Percentiles rank a stretch among this genome's conserved stretches.
Conservation (phyloP, 805 yeast genomes). For the Cyberlindnera misumaiensis region DNA sequence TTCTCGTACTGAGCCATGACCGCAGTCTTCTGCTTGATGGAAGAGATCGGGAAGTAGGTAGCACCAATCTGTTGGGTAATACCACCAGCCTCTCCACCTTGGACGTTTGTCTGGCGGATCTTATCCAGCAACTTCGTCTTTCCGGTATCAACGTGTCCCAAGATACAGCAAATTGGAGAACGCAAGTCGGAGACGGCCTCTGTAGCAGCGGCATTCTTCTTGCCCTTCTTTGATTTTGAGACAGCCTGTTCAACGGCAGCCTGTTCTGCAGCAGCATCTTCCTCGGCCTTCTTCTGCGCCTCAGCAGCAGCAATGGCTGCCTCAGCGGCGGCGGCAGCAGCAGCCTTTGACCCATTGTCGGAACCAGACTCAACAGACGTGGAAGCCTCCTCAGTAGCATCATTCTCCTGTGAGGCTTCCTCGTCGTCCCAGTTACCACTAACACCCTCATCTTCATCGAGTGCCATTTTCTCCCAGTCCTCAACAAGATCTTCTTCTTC, state of each 20-base stretch:
- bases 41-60: conserved; percentile 95
- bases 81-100: conserved; percentile 99
- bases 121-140: conserved; percentile 95
- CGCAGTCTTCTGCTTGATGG: conserved; percentile 84
- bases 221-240: conserved; percentile 16
- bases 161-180: conserved; percentile 97
- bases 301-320: conserved; percentile 25
- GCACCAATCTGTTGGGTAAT: conserved; percentile 99
- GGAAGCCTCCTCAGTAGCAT: conserved; percentile 23
- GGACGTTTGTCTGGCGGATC: conserved; percentile 97
- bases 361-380: conserved; percentile 15
- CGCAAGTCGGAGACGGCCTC: conserved; percentile 56
- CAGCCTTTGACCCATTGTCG: background rate
- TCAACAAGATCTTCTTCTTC: conserved; percentile 49
- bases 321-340: conserved; percentile 22
- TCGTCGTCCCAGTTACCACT: conserved; percentile 46
- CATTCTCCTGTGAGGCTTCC: conserved; percentile 25
- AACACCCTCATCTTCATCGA: conserved; percentile 52
- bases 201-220: conserved; percentile 11
- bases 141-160: conserved; percentile 99
- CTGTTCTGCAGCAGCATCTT: conserved; percentile 18
- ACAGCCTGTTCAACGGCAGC: conserved; percentile 20
- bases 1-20: conserved; percentile 86
- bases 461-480: conserved; percentile 78
- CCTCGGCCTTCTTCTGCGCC: conserved; percentile 13